These are phyloP conservation scores for Teratosphaeria destructans DNA, from an alignment of 2,329 filamentous ascomycete species.

Conservation along the genomic window DNA sequence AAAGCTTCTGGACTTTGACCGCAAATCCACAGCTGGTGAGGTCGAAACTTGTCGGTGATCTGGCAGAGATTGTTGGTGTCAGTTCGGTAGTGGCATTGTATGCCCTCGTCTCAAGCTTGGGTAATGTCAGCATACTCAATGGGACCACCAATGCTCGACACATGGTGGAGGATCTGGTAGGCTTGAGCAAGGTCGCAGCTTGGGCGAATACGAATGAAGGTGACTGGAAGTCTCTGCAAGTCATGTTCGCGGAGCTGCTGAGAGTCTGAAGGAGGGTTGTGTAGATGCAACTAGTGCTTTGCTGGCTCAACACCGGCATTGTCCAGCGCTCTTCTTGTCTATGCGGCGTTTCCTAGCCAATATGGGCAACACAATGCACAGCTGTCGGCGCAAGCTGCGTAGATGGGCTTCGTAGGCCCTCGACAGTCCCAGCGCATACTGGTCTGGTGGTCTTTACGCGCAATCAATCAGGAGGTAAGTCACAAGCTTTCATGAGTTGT, in stretches of 20 bases:
- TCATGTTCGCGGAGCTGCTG: slow-evolving; percentile 1
- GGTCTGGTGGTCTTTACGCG: no score
- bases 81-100: slow-evolving; percentile 44
- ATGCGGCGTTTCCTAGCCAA: no score
- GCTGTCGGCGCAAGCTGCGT: no score
- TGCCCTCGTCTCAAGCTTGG: slow-evolving; percentile 44
- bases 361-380: no score
- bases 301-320: not conserved
- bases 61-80: slow-evolving; percentile 38
- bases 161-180: slow-evolving; percentile 29
- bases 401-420: no score
- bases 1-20: slow-evolving; percentile 53
- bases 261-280: not conserved
- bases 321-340: no score
- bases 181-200: not conserved
- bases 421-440: no score
- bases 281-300: not conserved
- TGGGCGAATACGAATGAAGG: not conserved
- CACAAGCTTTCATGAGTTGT: no score
- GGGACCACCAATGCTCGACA: slow-evolving; percentile 43
- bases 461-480: no score
- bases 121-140: slow-evolving; percentile 37
- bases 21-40: slow-evolving; percentile 45
- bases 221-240: not conserved
- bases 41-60: slow-evolving; percentile 36